Conservation (phyloP, 192 early-diverging fungal genomes). For the Coemansia sp. region DNA sequence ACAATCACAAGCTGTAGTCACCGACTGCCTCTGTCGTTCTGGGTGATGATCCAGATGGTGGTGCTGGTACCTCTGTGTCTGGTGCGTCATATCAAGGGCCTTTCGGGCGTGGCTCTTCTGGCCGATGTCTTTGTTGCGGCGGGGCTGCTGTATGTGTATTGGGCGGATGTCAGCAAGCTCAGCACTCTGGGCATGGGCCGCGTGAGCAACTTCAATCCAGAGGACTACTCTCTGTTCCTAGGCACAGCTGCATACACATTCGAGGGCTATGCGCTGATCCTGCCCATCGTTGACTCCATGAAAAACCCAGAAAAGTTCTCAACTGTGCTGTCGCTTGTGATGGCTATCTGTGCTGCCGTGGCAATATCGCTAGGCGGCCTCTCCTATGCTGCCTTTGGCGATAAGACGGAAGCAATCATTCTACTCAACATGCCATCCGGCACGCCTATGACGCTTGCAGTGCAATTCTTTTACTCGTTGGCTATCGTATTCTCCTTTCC, state of each 20-base stretch:
- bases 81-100: constrained; percentile 86
- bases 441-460: constrained; percentile 59
- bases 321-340: constrained; percentile 69
- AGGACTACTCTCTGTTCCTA: constrained; percentile 81
- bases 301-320: constrained; percentile 81
- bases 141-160: constrained; percentile 83
- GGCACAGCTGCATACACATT: constrained; percentile 92
- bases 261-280: constrained; percentile 81
- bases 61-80: constrained; percentile 78
- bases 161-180: constrained; percentile 68
- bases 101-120: constrained; percentile 80
- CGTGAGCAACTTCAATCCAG: constrained; percentile 69
- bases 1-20: constrained; percentile 64
- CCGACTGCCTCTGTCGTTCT: constrained; percentile 64
- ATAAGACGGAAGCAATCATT: constrained; percentile 79
- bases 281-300: constrained; percentile 76
- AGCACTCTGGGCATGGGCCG: constrained; percentile 60
- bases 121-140: constrained; percentile 88
- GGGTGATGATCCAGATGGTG: constrained; percentile 70
- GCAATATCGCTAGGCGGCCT: constrained; percentile 78
- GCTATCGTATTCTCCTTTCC: constrained; percentile 91
- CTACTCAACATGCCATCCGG: constrained; percentile 81
- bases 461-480: constrained; percentile 86
- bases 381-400: constrained; percentile 85
- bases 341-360: constrained; percentile 72